Evolutionary conservation across 805 yeast genomes (phyloP).

Genomic region (Candida pini): DNA sequence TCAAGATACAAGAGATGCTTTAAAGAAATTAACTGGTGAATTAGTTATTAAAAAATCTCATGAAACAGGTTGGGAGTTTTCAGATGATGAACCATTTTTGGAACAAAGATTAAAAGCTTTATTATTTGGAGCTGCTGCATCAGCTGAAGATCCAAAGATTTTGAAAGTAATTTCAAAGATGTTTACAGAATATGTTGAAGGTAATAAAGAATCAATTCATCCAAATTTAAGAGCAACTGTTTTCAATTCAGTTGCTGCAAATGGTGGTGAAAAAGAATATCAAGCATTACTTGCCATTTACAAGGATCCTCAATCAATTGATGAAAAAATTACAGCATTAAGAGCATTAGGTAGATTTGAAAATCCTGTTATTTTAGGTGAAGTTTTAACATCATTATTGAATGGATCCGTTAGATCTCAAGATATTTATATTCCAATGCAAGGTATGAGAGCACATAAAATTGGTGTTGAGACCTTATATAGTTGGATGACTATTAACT

Average conservation of each 20-base stretch:
- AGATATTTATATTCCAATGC: conserved; percentile 58
- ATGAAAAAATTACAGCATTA: conserved; percentile 52
- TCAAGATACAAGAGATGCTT: conserved; percentile 25
- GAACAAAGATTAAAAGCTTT: conserved; percentile 35
- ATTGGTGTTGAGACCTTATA: conserved; percentile 67
- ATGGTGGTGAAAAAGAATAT: conserved; percentile 34
- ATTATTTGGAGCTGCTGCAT: conserved; percentile 39
- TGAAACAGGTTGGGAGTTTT: conserved; percentile 75
- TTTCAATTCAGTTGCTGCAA: conserved; percentile 38
- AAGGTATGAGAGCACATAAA: conserved; percentile 57
- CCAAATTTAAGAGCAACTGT: conserved; percentile 43
- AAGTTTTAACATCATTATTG: conserved; percentile 35
- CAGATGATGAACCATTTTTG: conserved; percentile 60
- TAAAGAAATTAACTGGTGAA: conserved; percentile 29
- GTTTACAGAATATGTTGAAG: conserved; percentile 24
- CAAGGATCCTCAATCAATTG: conserved; percentile 46
- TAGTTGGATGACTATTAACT: conserved; percentile 64
- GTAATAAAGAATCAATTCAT: conserved; percentile 31
- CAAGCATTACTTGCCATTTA: conserved; percentile 40
- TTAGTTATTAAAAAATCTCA: conserved; percentile 23
- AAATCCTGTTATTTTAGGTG: conserved; percentile 31
- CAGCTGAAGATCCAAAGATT: conserved; percentile 35
- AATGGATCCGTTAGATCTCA: conserved; percentile 67
- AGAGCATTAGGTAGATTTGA: conserved; percentile 47
- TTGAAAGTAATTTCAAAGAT: conserved; percentile 19